Percentiles rank a stretch among this genome's conserved stretches.
Conservation (phyloP, 2,329 filamentous ascomycete genomes). For the Aspergillus nomiae region DNA sequence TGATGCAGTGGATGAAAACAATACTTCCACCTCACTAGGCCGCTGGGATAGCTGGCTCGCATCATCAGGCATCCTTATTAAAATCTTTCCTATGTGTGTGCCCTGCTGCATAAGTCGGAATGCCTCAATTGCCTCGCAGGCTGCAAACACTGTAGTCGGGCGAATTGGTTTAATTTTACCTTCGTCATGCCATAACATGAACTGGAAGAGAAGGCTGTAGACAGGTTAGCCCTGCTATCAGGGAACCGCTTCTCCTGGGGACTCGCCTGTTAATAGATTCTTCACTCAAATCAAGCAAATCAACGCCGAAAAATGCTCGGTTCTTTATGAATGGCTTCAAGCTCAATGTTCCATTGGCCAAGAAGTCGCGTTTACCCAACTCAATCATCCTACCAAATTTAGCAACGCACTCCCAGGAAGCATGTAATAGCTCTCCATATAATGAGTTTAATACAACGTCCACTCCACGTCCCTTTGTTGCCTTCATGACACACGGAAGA, state of each 20-base stretch:
- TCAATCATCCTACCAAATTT: slow-evolving; percentile 27
- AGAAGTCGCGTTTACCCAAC: slow-evolving; percentile 23
- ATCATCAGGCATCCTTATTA: slow-evolving; percentile 10
- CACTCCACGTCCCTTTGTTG: slow-evolving; percentile 18
- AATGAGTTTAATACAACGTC: slow-evolving; percentile 29
- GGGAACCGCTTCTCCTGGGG: background rate
- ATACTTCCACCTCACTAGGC: background rate
- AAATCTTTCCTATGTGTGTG: slow-evolving; percentile 19
- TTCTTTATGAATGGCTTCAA: background rate
- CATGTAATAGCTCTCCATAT: slow-evolving; percentile 24
- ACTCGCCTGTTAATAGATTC: slow-evolving; percentile 2
- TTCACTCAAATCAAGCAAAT: background rate
- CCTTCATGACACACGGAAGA: slow-evolving; percentile 2
- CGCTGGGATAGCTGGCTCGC: background rate
- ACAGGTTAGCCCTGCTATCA: background rate
- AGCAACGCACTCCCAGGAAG: slow-evolving; percentile 31
- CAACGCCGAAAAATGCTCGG: background rate
- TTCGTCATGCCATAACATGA: background rate
- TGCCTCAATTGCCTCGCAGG: slow-evolving; percentile 5
- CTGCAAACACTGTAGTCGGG: slow-evolving; percentile 12
- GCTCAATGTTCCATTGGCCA: background rate
- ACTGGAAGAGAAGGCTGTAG: background rate
- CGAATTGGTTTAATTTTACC: slow-evolving; percentile 11
- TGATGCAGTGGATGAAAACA: background rate
- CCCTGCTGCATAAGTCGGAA: slow-evolving; percentile 23